These are phyloP conservation scores for Ambrosia hybrid DNA, from an alignment of 140 eudicot genomes.

Conservation along the genomic window DNA sequence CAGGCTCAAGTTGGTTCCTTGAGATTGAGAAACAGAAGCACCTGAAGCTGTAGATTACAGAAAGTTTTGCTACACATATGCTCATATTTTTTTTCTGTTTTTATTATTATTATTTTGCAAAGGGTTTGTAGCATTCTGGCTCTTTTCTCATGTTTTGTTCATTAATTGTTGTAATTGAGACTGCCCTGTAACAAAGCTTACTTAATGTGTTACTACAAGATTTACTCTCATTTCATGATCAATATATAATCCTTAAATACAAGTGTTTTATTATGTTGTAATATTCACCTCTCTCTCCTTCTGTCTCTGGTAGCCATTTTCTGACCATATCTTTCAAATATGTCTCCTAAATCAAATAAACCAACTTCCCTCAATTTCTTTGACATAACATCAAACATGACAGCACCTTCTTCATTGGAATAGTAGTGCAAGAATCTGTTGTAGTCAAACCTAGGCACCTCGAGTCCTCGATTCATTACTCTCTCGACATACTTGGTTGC, in stretches of 20 bases:
- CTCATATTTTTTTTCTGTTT: not conserved
- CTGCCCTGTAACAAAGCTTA: constrained; percentile 19
- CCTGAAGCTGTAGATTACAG: constrained; percentile 49
- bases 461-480: constrained; percentile 55
- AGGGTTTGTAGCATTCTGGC: constrained; percentile 38
- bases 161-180: constrained; percentile 43
- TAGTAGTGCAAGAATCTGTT: constrained; percentile 75
- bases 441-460: constrained; percentile 87
- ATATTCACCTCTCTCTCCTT: constrained; percentile 48
- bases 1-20: constrained; percentile 22
- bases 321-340: constrained; percentile 67
- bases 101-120: constrained; percentile 4
- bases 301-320: constrained; percentile 90
- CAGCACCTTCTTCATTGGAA: constrained; percentile 79
- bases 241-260: not conserved
- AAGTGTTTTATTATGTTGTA: constrained; percentile 12
- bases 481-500: constrained; percentile 81
- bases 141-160: constrained; percentile 16
- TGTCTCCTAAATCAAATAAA: constrained; percentile 78
- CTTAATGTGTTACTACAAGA: constrained; percentile 13
- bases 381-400: constrained; percentile 73
- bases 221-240: not conserved
- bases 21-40: constrained; percentile 26
- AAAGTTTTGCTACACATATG: constrained; percentile 42
- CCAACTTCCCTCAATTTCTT: constrained; percentile 87